Percentiles rank a stretch among this genome's conserved stretches.
phyloP scores from a whole-genome alignment of 306 rosid genomes.

The Rubus parviflorus region DNA sequence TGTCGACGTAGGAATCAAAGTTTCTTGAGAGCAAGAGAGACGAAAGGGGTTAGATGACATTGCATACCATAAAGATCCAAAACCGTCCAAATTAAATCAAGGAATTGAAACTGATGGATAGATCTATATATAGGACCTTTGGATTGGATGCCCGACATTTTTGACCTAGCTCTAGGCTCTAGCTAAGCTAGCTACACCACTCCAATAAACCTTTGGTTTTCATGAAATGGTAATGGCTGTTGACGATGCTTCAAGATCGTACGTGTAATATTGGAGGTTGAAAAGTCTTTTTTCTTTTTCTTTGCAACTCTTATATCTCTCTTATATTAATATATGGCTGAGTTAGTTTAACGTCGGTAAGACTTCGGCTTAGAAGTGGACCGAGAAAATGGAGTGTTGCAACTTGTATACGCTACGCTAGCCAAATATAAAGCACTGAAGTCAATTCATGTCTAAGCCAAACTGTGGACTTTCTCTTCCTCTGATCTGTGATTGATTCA shows the following conservation, averaged over 20 bases:
- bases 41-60: background rate
- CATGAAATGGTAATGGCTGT: background rate
- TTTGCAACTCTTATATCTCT: no score
- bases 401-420: background rate
- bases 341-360: no score
- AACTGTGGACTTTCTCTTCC: no score
- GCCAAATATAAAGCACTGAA: background rate
- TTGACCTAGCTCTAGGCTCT: background rate
- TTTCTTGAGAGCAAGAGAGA: slow-evolving; percentile 3
- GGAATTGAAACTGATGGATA: background rate
- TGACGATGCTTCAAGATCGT: background rate
- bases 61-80: background rate
- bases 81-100: background rate
- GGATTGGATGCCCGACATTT: background rate
- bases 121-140: background rate
- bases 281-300: no score
- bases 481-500: no score
- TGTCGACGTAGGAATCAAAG: background rate
- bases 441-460: background rate
- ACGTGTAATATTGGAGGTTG: no score
- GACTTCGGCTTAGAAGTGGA: no score
- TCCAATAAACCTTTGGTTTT: background rate
- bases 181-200: background rate
- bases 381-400: background rate
- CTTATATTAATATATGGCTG: no score